Evolutionary conservation across 768 basidiomycete genomes (phyloP).

Genomic region (Calvatia gigantea): DNA sequence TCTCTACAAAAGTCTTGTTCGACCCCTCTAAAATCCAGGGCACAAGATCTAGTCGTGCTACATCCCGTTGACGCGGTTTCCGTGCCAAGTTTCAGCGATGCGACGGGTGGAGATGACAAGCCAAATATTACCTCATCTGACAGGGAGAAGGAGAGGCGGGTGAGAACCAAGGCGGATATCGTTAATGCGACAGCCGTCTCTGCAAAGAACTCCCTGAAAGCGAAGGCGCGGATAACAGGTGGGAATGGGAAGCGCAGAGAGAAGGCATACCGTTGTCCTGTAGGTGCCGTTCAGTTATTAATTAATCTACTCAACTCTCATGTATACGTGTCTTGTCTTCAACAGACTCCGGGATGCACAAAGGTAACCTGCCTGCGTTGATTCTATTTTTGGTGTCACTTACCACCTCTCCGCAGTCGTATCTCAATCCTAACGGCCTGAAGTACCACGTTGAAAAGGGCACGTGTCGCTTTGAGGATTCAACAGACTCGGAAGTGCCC

Average conservation of each 20-base stretch:
- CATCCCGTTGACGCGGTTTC: constrained; percentile 1
- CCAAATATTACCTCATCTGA: constrained; percentile 4
- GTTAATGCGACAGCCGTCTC: constrained; percentile 12
- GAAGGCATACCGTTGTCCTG: constrained; percentile 48
- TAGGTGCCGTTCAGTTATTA: constrained; percentile 24
- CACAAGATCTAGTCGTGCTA: constrained; percentile 9
- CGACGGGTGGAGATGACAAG: neutral
- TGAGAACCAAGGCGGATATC: constrained; percentile 6
- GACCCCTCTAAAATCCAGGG: neutral
- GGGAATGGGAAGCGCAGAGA: constrained; percentile 27
- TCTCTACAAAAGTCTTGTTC: neutral
- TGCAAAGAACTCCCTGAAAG: constrained; percentile 7
- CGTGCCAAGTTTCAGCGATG: neutral
- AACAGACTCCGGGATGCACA: constrained; percentile 44
- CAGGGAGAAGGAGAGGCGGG: neutral
- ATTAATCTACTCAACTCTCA: neutral
- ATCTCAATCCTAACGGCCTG: constrained; percentile 64
- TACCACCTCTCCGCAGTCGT: constrained; percentile 33
- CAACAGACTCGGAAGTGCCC: constrained; percentile 7
- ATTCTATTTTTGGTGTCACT: neutral
- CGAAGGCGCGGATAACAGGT: constrained; percentile 8
- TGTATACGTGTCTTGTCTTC: constrained; percentile 2
- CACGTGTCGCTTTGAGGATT: constrained; percentile 46
- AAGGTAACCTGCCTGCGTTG: constrained; percentile 38
- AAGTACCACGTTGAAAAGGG: constrained; percentile 69